Percentiles rank a stretch among this genome's conserved stretches.
Evolutionary conservation across 768 basidiomycete genomes (phyloP).

Genomic region (Lepiota subincarnata): DNA sequence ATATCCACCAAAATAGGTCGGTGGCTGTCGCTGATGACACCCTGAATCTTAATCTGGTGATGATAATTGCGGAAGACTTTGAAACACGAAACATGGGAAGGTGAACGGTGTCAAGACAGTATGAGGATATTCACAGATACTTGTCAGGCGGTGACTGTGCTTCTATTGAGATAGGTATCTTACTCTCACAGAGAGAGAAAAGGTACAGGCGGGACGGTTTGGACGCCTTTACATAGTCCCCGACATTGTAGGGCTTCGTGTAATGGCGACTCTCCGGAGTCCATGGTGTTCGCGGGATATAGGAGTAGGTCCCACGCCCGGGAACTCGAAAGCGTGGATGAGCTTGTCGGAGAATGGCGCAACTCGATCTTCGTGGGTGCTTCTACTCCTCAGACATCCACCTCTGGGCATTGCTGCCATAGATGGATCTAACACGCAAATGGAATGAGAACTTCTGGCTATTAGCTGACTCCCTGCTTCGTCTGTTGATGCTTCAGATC

Average conservation of each 20-base stretch:
- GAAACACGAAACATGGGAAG: constrained; percentile 12
- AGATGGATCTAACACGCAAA: neutral
- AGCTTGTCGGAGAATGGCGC: constrained; percentile 3
- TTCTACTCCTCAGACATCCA: neutral
- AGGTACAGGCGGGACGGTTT: neutral
- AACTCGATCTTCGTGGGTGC: neutral
- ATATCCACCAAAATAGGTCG: neutral
- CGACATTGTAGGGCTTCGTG: neutral
- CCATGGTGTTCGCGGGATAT: neutral
- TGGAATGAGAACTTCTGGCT: neutral
- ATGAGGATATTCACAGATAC: constrained; percentile 1
- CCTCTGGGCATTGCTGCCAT: neutral
- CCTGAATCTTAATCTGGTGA: neutral
- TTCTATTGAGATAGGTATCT: constrained; percentile 1
- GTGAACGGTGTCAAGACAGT: neutral
- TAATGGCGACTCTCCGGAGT: neutral
- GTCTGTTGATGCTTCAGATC: constrained; percentile 1
- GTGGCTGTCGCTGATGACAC: neutral
- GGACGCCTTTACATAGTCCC: neutral
- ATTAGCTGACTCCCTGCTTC: neutral
- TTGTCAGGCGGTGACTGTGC: neutral
- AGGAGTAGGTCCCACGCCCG: neutral
- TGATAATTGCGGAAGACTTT: constrained; percentile 2
- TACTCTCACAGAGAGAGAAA: neutral
- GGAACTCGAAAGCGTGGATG: neutral